Evolutionary conservation across 2,329 filamentous ascomycete species (phyloP).

Genomic region (Ophiostoma triangulosporum): DNA sequence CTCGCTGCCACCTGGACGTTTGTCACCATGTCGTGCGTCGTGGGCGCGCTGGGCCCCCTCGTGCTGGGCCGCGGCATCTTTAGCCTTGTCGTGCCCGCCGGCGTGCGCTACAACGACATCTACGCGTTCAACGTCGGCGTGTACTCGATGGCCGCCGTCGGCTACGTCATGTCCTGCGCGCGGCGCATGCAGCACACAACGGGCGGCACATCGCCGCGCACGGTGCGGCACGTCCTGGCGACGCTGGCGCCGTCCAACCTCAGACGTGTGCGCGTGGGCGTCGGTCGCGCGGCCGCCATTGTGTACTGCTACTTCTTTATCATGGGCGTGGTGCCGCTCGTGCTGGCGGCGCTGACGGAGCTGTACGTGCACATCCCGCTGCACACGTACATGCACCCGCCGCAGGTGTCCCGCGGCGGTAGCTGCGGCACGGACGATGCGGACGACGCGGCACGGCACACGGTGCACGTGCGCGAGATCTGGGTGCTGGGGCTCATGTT

Average conservation of each 20-base stretch:
- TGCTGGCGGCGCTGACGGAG: constrained; percentile 70
- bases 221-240: constrained; percentile 17
- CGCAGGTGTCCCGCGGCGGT: constrained; percentile 17
- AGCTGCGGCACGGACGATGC: constrained; percentile 11
- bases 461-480: constrained; percentile 76
- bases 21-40: constrained; percentile 74
- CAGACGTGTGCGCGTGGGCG: constrained; percentile 9
- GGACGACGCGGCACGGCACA: constrained; percentile 37
- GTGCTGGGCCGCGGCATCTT: constrained; percentile 73
- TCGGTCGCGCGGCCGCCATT: background rate
- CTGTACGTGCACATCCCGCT: constrained; percentile 80
- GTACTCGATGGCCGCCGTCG: constrained; percentile 58
- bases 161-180: constrained; percentile 48
- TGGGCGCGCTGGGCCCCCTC: constrained; percentile 74
- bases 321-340: constrained; percentile 63
- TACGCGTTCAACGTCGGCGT: constrained; percentile 90
- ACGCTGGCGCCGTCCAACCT: background rate
- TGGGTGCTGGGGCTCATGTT: constrained; percentile 92
- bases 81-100: constrained; percentile 53
- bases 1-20: constrained; percentile 88
- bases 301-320: constrained; percentile 65
- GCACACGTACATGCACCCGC: constrained; percentile 56
- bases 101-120: constrained; percentile 77
- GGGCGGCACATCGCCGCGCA: background rate
- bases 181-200: constrained; percentile 24